These are phyloP conservation scores for Aspergillus homomorphus DNA, from an alignment of 495 filamentous ascomycete genomes.

Conservation along the genomic window DNA sequence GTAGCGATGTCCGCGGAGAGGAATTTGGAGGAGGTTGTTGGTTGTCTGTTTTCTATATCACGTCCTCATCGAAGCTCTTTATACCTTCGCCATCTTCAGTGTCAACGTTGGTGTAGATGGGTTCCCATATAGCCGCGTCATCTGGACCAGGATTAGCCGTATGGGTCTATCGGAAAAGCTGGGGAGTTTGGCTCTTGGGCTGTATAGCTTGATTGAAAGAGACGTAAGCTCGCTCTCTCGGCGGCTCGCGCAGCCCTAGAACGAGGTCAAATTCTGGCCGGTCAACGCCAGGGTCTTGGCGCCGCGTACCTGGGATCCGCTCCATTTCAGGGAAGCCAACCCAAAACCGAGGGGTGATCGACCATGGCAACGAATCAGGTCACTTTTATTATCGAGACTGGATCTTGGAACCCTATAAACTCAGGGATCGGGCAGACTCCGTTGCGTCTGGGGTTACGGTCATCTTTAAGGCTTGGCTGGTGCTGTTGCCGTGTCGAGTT, in stretches of 20 bases:
- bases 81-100: neutral
- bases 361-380: neutral
- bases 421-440: slow-evolving; percentile 5
- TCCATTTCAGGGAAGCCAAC: neutral
- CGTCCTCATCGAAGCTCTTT: neutral
- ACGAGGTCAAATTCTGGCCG: neutral
- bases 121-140: slow-evolving; percentile 14
- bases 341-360: neutral
- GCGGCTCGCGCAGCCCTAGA: neutral
- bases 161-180: neutral
- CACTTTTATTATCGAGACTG: neutral
- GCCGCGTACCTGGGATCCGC: slow-evolving; percentile 20
- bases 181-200: slow-evolving; percentile 3
- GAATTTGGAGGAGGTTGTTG: neutral
- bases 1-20: neutral
- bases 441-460: slow-evolving; percentile 4
- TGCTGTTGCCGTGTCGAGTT: neutral
- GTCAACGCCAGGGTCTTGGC: slow-evolving; percentile 15
- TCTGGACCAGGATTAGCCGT: neutral
- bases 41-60: neutral
- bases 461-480: slow-evolving; percentile 2
- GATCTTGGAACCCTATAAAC: neutral
- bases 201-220: neutral
- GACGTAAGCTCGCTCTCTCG: neutral
- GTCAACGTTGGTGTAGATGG: neutral